These are phyloP conservation scores for Solanum peruvianum DNA, from an alignment of 257 asterid species.

Conservation along the genomic window DNA sequence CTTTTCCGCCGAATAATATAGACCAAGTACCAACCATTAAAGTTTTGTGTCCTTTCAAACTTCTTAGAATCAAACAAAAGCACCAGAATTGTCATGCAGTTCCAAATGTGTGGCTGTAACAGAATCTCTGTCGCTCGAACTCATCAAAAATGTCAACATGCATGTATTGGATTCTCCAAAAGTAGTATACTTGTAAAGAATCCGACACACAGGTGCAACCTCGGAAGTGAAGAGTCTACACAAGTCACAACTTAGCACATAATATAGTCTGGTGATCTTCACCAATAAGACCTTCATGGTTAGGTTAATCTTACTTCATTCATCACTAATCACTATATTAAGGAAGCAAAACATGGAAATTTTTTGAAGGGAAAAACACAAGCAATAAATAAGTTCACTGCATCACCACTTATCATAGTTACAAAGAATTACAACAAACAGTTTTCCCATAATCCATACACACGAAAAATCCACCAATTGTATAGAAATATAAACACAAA, in stretches of 20 bases:
- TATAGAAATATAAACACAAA: background rate
- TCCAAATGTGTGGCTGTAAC: too few relatives aligned
- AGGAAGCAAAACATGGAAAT: background rate
- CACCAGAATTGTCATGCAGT: too few relatives aligned
- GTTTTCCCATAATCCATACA: background rate
- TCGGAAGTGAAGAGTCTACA: background rate
- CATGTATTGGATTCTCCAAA: too few relatives aligned
- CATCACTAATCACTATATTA: background rate
- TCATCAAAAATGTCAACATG: background rate
- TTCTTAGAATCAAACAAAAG: too few relatives aligned
- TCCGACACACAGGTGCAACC: background rate
- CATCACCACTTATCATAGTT: background rate
- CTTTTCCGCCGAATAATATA: too few relatives aligned
- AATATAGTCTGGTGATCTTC: background rate
- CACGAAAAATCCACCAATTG: background rate
- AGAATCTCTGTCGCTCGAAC: background rate
- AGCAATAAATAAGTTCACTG: background rate
- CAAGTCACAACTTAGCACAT: background rate
- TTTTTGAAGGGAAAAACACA: background rate
- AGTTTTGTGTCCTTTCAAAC: background rate
- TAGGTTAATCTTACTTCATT: background rate
- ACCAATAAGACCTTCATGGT: background rate
- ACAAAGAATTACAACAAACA: background rate
- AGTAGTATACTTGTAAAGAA: too few relatives aligned
- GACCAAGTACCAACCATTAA: background rate